Conservation (phyloP, 495 filamentous ascomycete genomes). For the Daldinia caldariorum region DNA sequence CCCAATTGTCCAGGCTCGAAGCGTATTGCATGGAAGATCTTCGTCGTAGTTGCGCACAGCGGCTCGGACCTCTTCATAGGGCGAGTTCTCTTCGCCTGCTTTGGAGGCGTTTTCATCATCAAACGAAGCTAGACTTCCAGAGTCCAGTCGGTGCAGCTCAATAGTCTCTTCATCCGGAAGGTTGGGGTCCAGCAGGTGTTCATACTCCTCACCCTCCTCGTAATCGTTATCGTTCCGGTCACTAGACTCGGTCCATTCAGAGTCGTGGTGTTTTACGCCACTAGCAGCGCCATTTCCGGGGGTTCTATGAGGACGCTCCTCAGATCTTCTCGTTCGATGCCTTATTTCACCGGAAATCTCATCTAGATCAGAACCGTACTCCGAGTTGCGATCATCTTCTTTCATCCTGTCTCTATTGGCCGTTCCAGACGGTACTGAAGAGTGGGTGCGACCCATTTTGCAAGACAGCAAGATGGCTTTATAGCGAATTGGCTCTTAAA, state of each 20-base stretch:
- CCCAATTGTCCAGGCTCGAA: slow-evolving; percentile 79
- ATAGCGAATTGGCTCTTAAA: background rate
- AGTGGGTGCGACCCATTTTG: slow-evolving; percentile 14
- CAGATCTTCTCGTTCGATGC: slow-evolving; percentile 27
- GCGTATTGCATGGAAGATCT: slow-evolving; percentile 72
- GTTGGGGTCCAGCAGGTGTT: slow-evolving; percentile 62
- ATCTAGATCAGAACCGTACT: slow-evolving; percentile 45
- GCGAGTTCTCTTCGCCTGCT: slow-evolving; percentile 63
- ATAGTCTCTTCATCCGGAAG: slow-evolving; percentile 53
- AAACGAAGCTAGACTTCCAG: slow-evolving; percentile 40
- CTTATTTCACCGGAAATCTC: slow-evolving; percentile 44
- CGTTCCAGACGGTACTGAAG: slow-evolving; percentile 43
- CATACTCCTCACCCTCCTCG: slow-evolving; percentile 55
- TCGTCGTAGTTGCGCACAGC: slow-evolving; percentile 72
- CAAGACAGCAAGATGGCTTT: background rate
- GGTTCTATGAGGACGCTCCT: slow-evolving; percentile 10
- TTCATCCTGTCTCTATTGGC: slow-evolving; percentile 24
- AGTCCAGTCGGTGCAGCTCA: slow-evolving; percentile 44
- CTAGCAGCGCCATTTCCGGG: slow-evolving; percentile 46
- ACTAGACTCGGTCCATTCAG: slow-evolving; percentile 48
- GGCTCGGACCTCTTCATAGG: slow-evolving; percentile 74
- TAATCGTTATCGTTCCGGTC: slow-evolving; percentile 43
- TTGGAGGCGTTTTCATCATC: slow-evolving; percentile 50
- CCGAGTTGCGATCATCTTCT: slow-evolving; percentile 44
- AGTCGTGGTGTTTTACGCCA: slow-evolving; percentile 47